Base-by-base conservation (phyloP, 768 basidiomycete genomes). In the Boletus sp. region DNA sequence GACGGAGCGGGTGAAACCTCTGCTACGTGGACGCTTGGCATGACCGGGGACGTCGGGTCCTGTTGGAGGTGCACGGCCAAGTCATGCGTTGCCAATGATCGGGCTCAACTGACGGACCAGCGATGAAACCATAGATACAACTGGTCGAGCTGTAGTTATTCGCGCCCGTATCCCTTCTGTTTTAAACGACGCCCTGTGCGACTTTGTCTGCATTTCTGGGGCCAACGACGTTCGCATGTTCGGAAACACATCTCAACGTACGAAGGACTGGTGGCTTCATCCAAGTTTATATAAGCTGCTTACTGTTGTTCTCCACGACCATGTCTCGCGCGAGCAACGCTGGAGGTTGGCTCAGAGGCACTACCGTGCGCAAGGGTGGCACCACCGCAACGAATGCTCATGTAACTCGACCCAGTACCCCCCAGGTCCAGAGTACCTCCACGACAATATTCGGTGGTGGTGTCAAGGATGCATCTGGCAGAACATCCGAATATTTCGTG, bases 391-490 rank as follows among this genome's bases (percentile, higher is more conserved):
- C 77, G 17, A 77, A 69, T 33, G 35, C 63, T 23, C 68, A 75
- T 21, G 69, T 76, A 37, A 78, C 87, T 4, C 83, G 88, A 17
- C 82, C 83, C 5, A 81, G 76, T 11, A 88, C 88, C 0, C 86
- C 83, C 3, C 80, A 84, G 59, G 74, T 87, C 7, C 85, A 86
- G 64, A 84, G 83, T 58, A 87, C 90, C 1, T 88, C 89, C 2
- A 72, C 80, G 1, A 89, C 86, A 1, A 74, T 89, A 61, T 91
- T 87, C 62, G 87, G 86, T 30, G 90, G 90, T 21, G 90, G 90
- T 17, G 86, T 93, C 60, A 92, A 92, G 68, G 90, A 93, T 79
- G 78, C 83, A 0, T 90, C 91, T 25, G 91, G 90, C 9, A 78
- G 90, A 68, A 89, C 85, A 0, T 75, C 86, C 4, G 90, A 93